phyloP scores from a whole-genome alignment of 495 filamentous ascomycete genomes.

The Xylaria acuta region DNA sequence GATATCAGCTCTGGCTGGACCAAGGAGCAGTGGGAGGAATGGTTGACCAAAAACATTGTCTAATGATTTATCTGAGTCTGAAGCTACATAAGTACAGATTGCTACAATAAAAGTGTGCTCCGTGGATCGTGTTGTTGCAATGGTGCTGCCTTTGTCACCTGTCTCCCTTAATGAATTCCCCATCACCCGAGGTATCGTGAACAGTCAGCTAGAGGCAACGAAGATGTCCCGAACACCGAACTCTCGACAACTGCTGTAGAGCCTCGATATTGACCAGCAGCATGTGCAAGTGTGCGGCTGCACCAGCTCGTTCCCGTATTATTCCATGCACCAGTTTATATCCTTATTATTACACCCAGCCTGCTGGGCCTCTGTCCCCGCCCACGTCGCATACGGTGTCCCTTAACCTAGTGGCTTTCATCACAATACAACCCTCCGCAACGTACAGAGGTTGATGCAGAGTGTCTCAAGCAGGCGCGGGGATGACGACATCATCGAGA shows the following conservation, averaged over 20 bases:
- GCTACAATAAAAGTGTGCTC: not conserved
- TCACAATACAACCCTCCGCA: too few relatives aligned
- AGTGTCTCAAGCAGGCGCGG: too few relatives aligned
- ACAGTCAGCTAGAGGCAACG: not conserved
- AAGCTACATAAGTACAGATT: not conserved
- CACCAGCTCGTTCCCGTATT: too few relatives aligned
- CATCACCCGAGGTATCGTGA: too few relatives aligned
- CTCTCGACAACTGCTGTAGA: slow-evolving; percentile 48
- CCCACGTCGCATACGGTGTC: too few relatives aligned
- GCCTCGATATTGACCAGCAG: slow-evolving; percentile 48
- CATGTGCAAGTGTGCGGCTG: slow-evolving; percentile 44
- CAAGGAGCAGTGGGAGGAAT: slow-evolving; percentile 81
- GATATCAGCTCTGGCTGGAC: slow-evolving; percentile 80
- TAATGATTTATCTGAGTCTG: slow-evolving; percentile 43
- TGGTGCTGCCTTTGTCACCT: not conserved
- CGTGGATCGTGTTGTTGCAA: too few relatives aligned
- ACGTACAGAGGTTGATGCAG: too few relatives aligned
- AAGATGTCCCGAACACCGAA: slow-evolving; percentile 36
- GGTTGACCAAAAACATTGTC: slow-evolving; percentile 77
- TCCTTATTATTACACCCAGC: too few relatives aligned
- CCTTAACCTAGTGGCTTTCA: too few relatives aligned
- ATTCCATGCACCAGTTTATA: too few relatives aligned
- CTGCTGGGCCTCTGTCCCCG: too few relatives aligned
- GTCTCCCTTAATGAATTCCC: too few relatives aligned
- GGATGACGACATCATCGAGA: slow-evolving; percentile 67